Base-by-base conservation (phyloP, 1,284 basidiomycete genomes). In the Serendipita sp. region DNA sequence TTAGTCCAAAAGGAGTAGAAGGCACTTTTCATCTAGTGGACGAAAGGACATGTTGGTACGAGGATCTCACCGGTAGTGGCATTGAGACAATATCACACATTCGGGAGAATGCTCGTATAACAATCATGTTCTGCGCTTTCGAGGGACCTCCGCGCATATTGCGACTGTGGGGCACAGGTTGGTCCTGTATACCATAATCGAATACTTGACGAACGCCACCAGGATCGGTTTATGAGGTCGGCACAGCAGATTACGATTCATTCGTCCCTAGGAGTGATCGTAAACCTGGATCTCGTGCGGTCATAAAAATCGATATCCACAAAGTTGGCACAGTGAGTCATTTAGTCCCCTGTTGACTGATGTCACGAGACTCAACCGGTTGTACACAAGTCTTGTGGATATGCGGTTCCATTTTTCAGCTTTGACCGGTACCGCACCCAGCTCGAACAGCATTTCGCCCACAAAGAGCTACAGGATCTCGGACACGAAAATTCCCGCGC, bases 21-120 rank as follows among this genome's bases (percentile, higher is more conserved):
- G 77, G 75, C 6, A 78, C 76, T 8, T 82, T 83, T 67, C 80
- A 81, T 66, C 69, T 83, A 62, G 69, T 77, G n/a, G 72, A 77
- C 62, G 69, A 74, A 17, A 76, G 74, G 35, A 71, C 71, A 53
- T 79, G 82, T 3, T 83, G 82, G 80, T 83, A 83, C 62, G 81
- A 83, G 66, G 81, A 82, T 68, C 71, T 82, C 50, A 79, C 77
- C 44, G 81, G 81, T 8, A 80, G 80, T 64, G 80, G 81, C 26
- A 72, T 77, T 15, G 82, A 83, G 66, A 84, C 82, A 0, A 77
- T 82, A n/a, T 72, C 82, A 0, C 82, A 84, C 65, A 69, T 83
- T 32, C 76, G 79, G 3, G 81, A 83, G 68, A 84, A 83, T 65
- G 76, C 76, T 1, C 73, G 81, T 5, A 76, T 83, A 3, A 82